Conservation (phyloP, 192 early-diverging fungal species). For the Jimgerdemannia lactiflua region DNA sequence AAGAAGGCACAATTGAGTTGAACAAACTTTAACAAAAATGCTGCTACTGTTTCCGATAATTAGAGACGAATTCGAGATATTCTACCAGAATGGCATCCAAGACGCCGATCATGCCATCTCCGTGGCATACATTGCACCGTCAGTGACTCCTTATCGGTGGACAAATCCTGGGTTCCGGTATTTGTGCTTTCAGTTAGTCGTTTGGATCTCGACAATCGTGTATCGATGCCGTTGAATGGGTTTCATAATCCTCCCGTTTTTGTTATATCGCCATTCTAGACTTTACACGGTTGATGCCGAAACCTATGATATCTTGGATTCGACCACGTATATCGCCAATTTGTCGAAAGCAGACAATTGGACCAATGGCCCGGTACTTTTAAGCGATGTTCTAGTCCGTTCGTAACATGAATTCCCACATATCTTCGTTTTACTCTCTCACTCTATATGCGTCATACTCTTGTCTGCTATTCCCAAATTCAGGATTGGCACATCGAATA, state of each 20-base stretch:
- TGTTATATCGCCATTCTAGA: slow-evolving; percentile 9
- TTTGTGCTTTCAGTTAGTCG: neutral
- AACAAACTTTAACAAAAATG: neutral
- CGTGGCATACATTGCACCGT: slow-evolving; percentile 47
- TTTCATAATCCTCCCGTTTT: neutral
- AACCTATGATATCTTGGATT: slow-evolving; percentile 51
- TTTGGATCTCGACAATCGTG: neutral
- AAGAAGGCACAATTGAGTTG: too few relatives aligned
- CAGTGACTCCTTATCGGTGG: slow-evolving; percentile 46
- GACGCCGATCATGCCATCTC: slow-evolving; percentile 38
- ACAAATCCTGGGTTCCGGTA: slow-evolving; percentile 55
- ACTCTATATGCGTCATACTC: too few relatives aligned
- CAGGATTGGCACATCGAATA: slow-evolving; percentile 51
- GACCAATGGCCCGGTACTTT: slow-evolving; percentile 28
- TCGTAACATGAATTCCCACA: neutral
- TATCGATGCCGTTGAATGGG: neutral
- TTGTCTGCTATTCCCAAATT: neutral
- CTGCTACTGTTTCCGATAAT: neutral
- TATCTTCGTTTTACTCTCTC: too few relatives aligned
- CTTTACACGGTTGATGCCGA: slow-evolving; percentile 52
- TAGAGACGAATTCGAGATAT: slow-evolving; percentile 49
- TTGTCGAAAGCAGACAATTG: slow-evolving; percentile 38
- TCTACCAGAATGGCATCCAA: slow-evolving; percentile 34
- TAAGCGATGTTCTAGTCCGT: neutral
- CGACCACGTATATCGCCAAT: slow-evolving; percentile 50